These are phyloP conservation scores for Paradendryphiella salina DNA, from an alignment of 2,329 filamentous ascomycete species.

Conservation along the genomic window DNA sequence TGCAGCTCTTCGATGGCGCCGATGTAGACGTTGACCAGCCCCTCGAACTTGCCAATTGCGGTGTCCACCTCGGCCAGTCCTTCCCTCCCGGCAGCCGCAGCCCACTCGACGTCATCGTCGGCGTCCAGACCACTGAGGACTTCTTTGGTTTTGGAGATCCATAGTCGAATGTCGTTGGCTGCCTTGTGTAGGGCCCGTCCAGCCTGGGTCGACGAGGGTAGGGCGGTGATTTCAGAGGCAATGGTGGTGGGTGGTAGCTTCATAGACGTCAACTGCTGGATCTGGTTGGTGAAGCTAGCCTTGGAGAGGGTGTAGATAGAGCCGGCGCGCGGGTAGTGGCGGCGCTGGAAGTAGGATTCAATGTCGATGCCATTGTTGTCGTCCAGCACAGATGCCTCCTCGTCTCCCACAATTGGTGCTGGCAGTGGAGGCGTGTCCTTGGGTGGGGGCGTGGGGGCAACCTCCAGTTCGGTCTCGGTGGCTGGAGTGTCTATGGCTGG, in stretches of 20 bases:
- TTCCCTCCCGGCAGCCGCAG: conserved; percentile 80
- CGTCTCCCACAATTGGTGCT: conserved; percentile 46
- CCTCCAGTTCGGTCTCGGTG: not conserved
- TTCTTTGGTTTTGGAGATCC: conserved; percentile 90
- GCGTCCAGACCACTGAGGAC: conserved; percentile 88
- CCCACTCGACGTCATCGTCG: conserved; percentile 98
- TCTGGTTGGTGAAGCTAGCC: conserved; percentile 88
- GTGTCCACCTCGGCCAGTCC: conserved; percentile 69
- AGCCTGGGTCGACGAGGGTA: conserved; percentile 82
- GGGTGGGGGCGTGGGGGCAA: conserved; percentile 12
- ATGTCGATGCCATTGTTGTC: conserved; percentile 52
- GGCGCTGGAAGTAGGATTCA: conserved; percentile 67
- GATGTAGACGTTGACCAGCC: conserved; percentile 89
- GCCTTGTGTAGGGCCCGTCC: conserved; percentile 81
- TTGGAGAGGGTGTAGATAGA: conserved; percentile 94
- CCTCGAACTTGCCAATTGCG: conserved; percentile 81
- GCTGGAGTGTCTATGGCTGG: conserved; percentile 30
- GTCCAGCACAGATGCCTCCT: conserved; percentile 41
- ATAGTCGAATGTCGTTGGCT: conserved; percentile 88
- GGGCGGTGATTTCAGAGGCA: conserved; percentile 79
- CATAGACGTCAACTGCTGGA: conserved; percentile 88
- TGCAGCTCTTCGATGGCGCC: conserved; percentile 92
- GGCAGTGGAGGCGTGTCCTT: conserved; percentile 18
- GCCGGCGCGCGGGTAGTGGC: conserved; percentile 63
- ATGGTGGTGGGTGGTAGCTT: conserved; percentile 85